Base-by-base conservation (phyloP, 441 rosid genomes). In the Erodium texanum region DNA sequence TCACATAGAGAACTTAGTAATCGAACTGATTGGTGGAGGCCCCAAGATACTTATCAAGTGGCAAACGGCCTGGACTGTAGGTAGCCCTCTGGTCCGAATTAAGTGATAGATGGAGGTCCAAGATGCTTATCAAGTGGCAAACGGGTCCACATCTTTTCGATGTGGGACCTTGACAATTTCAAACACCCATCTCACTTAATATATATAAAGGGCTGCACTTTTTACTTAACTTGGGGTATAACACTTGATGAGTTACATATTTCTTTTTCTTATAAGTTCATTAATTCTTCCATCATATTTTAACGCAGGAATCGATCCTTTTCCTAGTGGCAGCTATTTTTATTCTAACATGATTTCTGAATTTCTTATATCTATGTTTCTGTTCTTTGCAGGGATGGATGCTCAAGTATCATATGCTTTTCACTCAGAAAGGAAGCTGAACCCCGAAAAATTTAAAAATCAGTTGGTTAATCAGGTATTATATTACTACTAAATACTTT, bases 401-500 rank as follows among this genome's bases (percentile, higher is more conserved):
- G 82, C 86, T 61, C 84, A 80, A 71, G 78, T 83, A 36, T 83
- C 86, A 62, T 75, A 83, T 34, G 80, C 84, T 56, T 83, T 83
- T 74, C 86, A 83, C 76, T 69, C 84, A 14, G 84, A 80, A 71
- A 72, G 86, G 69, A 83, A 83, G 75, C 38, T 64, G 34, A 76
- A 79, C 70, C 84, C 86, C 22, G 84, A 77, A 65, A 83, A 80
- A 67, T 83, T 83, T 68, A 81, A 66, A 68, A 83, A 78, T 66
- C 86, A 83, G 74, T 73, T 83, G 43, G 66, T 61, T 41, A 83
- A 83, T 77, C 86, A 83, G 84, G 84, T 80, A 71, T 14, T 67
- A 38, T 56, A 29, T 59, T 65, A 64, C 66, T 43, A 24, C 27
- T 52, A n/a, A 52, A 1, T 50, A 50, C 58, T 50, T 50, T 15